Evolutionary conservation across 2,329 filamentous ascomycete genomes (phyloP), one percentile per base, ranked within the genome.

Genomic region (Calonectria crousiana): DNA sequence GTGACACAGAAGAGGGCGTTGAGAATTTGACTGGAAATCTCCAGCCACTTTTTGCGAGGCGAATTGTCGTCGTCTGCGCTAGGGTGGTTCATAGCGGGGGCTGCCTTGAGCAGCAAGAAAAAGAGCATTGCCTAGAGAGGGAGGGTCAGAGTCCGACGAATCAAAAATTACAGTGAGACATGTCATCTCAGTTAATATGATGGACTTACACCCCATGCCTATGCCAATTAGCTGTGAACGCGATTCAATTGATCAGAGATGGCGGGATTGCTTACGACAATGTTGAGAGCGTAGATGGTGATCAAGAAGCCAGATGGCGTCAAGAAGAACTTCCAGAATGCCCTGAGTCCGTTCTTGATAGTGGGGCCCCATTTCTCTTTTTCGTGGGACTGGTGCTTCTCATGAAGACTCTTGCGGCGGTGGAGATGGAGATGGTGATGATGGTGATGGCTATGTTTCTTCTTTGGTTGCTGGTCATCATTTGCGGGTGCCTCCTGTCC

Each of bases 1-100:
- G 94, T 95, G 8, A 97, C 92, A 84, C 94, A 96, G 88, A 97
- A 97, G 1, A 97, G 89, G 0, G 89, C 93, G 80, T 95, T 97
- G n/a, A 83, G 77, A 74, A 97, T 93, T 82, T 97, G 95, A 2
- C 93, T 94, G 82, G 95, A 93, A 78, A 92, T 93, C 84, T 98
- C 95, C 76, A 98, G 91, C 95, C 95, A 97, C 70, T 92, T 92
- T 32, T 93, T 88, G 11, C 95, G 91, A 5, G 94, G 91, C 0
- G 93, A 95, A 79, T 94, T 87, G 82, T 94, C 92, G 77, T 93
- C 88, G 81, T 94, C 88, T 91, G 92, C 6, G 89, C 87, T 71
- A 44, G 41, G 67, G 47, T 38, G 53, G 20, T 52, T 71, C 26
- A 67, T 73, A 30, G 73, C 73, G 18, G 73, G 73, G 3, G 73